These are phyloP conservation scores for Sarocladiaceae sp. DNA, from an alignment of 2,329 filamentous ascomycete species.

Conservation along the genomic window DNA sequence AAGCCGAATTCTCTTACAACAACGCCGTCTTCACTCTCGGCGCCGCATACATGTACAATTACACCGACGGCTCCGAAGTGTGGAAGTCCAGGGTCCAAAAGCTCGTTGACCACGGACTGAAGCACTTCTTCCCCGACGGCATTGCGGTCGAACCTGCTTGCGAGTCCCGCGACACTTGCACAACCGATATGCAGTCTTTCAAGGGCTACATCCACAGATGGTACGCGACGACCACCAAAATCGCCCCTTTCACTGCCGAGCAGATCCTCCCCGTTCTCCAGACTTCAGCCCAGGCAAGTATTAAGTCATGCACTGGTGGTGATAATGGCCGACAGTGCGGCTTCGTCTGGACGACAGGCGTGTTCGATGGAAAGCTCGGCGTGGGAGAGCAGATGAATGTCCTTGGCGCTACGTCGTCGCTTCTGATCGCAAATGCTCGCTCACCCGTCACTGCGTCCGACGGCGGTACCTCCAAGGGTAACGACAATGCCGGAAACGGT, in stretches of 20 bases:
- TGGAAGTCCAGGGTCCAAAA: constrained; percentile 49
- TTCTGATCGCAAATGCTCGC: constrained; percentile 34
- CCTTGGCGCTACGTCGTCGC: constrained; percentile 45
- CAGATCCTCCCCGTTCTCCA: constrained; percentile 54
- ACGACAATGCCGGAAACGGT: constrained; percentile 27
- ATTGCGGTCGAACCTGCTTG: constrained; percentile 60
- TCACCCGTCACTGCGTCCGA: constrained; percentile 36
- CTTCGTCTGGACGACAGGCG: constrained; percentile 50
- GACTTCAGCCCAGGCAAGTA: constrained; percentile 55
- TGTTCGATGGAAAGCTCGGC: constrained; percentile 46
- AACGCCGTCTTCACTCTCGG: constrained; percentile 55
- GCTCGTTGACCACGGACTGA: constrained; percentile 30
- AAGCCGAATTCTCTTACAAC: constrained; percentile 58
- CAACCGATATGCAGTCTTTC: constrained; percentile 68
- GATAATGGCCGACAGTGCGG: constrained; percentile 56
- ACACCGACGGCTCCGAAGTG: constrained; percentile 39
- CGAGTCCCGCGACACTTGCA: constrained; percentile 54
- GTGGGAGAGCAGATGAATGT: constrained; percentile 55
- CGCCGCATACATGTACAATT: constrained; percentile 62
- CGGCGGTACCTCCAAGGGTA: constrained; percentile 41
- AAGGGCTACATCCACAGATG: constrained; percentile 67
- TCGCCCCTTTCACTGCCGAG: constrained; percentile 56
- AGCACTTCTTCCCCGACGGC: constrained; percentile 49
- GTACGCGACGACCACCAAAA: constrained; percentile 54
- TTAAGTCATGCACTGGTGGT: constrained; percentile 59